Conservation (phyloP, 257 asterid genomes). For the Penstemon barbatus region DNA sequence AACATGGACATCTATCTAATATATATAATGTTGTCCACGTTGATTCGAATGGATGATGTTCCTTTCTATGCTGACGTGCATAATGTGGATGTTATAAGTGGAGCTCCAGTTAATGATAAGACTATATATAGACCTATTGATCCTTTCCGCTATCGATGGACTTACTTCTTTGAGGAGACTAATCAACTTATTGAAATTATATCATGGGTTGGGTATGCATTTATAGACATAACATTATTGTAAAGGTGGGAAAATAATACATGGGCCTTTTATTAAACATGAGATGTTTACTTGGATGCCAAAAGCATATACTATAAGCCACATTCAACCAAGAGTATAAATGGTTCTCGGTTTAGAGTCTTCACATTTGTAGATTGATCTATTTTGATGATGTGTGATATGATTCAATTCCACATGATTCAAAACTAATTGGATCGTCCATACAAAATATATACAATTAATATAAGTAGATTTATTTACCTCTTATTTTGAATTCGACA, state of each 20-base stretch:
- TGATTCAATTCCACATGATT: no score
- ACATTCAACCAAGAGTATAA: no score
- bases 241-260: no score
- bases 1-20: background rate
- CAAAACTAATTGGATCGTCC: no score
- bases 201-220: background rate
- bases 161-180: background rate
- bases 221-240: background rate
- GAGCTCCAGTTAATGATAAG: conserved; percentile 32
- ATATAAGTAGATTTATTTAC: no score
- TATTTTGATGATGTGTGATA: no score
- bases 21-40: conserved; percentile 1
- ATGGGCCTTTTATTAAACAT: background rate
- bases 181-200: background rate
- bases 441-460: no score
- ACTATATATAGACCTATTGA: conserved; percentile 34
- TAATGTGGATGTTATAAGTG: conserved; percentile 37
- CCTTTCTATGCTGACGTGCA: conserved; percentile 30
- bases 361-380: no score
- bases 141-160: background rate
- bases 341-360: no score
- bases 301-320: no score
- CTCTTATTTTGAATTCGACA: no score
- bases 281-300: no score
- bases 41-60: conserved; percentile 14